These are phyloP conservation scores for Neurospora hispaniola DNA, from an alignment of 495 filamentous ascomycete species.

Conservation along the genomic window DNA sequence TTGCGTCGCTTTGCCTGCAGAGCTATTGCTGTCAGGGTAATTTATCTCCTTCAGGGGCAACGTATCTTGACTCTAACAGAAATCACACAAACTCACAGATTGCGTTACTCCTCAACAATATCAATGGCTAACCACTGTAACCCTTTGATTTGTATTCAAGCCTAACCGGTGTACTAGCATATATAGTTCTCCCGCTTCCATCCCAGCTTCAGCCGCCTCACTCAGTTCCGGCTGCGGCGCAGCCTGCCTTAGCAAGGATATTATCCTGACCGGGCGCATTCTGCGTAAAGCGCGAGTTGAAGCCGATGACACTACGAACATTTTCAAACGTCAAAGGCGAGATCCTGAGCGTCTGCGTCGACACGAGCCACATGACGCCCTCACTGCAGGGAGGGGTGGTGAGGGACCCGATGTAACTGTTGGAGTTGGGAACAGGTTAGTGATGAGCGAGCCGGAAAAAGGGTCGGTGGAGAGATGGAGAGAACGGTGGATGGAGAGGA, in stretches of 20 bases:
- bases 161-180: background rate
- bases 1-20: background rate
- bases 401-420: slow-evolving; percentile 47
- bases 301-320: slow-evolving; percentile 50
- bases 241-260: slow-evolving; percentile 24
- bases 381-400: slow-evolving; percentile 63
- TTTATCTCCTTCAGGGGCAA: background rate
- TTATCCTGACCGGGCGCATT: slow-evolving; percentile 45
- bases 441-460: background rate
- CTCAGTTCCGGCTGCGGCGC: background rate
- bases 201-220: background rate
- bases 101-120: background rate
- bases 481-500: background rate
- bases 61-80: too few species aligned
- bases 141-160: background rate
- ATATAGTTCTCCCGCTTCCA: background rate
- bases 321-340: slow-evolving; percentile 42
- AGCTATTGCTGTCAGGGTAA: background rate
- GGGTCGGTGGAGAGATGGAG: background rate
- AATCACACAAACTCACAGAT: background rate
- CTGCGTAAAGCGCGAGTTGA: slow-evolving; percentile 54
- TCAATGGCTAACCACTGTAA: background rate
- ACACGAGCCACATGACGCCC: slow-evolving; percentile 48
- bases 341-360: slow-evolving; percentile 39
- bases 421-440: background rate